Base-by-base conservation (phyloP, 2,329 filamentous ascomycete species). In the Akanthomyces uredinophilus region DNA sequence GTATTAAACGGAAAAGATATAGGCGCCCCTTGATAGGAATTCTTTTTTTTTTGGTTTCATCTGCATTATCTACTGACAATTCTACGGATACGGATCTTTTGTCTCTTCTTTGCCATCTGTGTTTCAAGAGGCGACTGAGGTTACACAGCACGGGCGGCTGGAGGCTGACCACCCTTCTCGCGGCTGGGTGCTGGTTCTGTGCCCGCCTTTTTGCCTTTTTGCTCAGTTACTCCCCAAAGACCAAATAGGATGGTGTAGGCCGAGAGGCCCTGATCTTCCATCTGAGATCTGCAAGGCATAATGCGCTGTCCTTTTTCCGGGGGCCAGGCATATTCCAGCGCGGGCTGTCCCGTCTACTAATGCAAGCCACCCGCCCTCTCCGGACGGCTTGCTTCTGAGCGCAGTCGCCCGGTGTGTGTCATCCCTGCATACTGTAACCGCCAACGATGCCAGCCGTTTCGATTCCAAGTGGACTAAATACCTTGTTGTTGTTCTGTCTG, bases 11-110 rank as follows among this genome's bases (percentile, higher is more conserved):
- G 50, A 39, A 46, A 39, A 32, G 27, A 51, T 54, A 29, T 49
- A 53, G 56, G 56, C 50, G 58, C 54, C 50, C 50, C 50, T 44
- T 39, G 52, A 51, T 27, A 57, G 53, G 52, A 62, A 61, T 5
- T 18, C 44, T 50, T 44, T 11, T n/a, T n/a, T n/a, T n/a, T n/a
- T n/a, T n/a, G n/a, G 47, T 46, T 47, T 47, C 32, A 29, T 54
- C 39, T 60, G 50, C 49, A 46, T 52, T 39, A 53, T 54, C 41
- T 35, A 46, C 46, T 29, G 57, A 60, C 24, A 60, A 60, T 47
- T 14, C n/a, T n/a, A n/a, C n/a, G n/a, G n/a, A n/a, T n/a, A 54
- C 54, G 27, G n/a, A 37, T 44, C 14, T 47, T 43, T 44, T 51
- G 53, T 52, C 18, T 57, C 53, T 24, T 44, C 27, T 54, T 51